A percentile compares a stretch with the other conserved stretches of the same genome.
Conservation (phyloP, 1,139 yeast genomes). For the Yamadazyma buinensis region DNA sequence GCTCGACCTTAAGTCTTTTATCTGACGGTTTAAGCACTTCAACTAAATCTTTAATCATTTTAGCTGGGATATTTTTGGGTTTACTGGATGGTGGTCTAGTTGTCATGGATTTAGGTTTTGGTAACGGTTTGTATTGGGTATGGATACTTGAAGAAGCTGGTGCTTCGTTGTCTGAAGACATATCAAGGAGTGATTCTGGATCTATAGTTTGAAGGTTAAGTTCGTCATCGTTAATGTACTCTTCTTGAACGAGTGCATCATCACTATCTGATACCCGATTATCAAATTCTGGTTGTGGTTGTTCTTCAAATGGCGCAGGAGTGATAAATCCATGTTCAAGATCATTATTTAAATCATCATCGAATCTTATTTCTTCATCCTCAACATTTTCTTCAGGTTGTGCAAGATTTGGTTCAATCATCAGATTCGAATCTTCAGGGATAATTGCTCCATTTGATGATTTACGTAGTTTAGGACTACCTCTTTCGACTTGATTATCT, state of each 20-base stretch:
- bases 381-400: not conserved
- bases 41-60: constrained; percentile 11
- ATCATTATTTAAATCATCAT: constrained; percentile 4
- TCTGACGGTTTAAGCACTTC: constrained; percentile 2
- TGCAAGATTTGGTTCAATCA: not conserved
- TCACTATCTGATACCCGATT: not conserved
- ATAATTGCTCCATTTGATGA: not conserved
- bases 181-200: not conserved
- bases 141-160: not conserved
- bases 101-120: too few relatives aligned
- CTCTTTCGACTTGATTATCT: constrained; percentile 1
- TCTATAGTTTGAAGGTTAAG: not conserved
- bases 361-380: constrained; percentile 1
- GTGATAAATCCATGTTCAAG: not conserved
- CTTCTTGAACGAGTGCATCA: constrained; percentile 4
- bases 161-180: not conserved
- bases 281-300: not conserved
- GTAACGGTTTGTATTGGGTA: too few relatives aligned
- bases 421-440: constrained; percentile 2
- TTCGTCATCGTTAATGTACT: constrained; percentile 1
- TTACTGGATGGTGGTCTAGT: too few relatives aligned
- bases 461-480: constrained; percentile 2
- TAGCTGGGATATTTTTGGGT: too few relatives aligned
- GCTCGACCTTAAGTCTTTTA: constrained; percentile 8
- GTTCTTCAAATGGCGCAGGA: not conserved